Evolutionary conservation across 805 yeast genomes (phyloP).

Genomic region (Cyberlindnera mississippiensis): DNA sequence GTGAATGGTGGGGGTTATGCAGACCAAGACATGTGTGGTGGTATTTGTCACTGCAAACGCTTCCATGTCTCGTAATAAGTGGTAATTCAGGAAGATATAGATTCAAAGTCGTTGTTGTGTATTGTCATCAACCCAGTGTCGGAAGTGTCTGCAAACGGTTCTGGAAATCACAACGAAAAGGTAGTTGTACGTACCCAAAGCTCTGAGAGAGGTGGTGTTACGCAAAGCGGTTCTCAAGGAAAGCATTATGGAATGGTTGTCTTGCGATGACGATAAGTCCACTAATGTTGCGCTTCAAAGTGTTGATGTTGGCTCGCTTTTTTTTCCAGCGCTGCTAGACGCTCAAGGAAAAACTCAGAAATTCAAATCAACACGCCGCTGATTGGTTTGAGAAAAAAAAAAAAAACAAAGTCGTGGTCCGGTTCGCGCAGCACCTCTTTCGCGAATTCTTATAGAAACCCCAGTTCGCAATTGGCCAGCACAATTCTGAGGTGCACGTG

Average conservation of each 20-base stretch:
- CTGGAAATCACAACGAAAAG: background rate
- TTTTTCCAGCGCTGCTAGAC: conserved; percentile 8
- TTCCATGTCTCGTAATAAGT: too few species aligned
- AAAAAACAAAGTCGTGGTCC: conserved; percentile 8
- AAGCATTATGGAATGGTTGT: conserved; percentile 21
- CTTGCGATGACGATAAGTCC: conserved; percentile 3
- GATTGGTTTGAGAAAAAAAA: conserved; percentile 25
- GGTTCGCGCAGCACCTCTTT: conserved; percentile 2
- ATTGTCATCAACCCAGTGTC: background rate
- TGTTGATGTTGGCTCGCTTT: conserved; percentile 10
- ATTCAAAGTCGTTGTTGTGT: too few species aligned
- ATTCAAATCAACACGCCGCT: conserved; percentile 25
- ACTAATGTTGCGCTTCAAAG: background rate
- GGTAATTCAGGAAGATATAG: too few species aligned
- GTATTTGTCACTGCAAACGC: too few species aligned
- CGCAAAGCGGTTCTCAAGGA: conserved; percentile 29
- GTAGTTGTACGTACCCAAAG: conserved; percentile 23
- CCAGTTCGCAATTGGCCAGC: background rate
- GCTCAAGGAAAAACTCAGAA: conserved; percentile 10
- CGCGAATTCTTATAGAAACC: background rate
- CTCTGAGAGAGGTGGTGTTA: conserved; percentile 24
- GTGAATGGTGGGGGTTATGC: too few species aligned
- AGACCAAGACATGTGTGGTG: too few species aligned
- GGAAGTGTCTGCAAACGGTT: background rate
- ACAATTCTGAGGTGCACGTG: too few species aligned